Evolutionary conservation across 139 green algal genomes (phyloP).

Genomic region (Asterochloris erici): DNA sequence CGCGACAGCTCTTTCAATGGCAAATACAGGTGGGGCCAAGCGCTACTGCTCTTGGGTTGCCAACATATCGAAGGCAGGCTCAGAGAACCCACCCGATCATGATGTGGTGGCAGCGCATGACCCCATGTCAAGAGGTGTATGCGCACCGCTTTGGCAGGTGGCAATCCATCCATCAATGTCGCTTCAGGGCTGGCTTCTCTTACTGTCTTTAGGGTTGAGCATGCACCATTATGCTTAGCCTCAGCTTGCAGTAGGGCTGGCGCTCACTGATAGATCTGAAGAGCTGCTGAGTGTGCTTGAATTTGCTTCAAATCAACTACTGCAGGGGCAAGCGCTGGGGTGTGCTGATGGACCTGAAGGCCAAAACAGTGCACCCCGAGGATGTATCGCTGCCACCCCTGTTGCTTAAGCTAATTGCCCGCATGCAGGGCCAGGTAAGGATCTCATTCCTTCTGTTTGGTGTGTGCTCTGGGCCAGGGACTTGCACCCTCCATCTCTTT

Average conservation of each 20-base stretch:
- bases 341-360: slow-evolving; percentile 31
- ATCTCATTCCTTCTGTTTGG: too few relatives aligned
- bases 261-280: not conserved
- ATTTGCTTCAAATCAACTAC: not conserved
- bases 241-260: not conserved
- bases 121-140: not conserved
- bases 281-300: not conserved
- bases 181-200: not conserved
- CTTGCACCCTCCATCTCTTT: too few relatives aligned
- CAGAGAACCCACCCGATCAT: not conserved
- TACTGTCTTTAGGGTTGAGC: not conserved
- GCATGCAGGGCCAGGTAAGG: not conserved
- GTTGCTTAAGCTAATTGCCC: not conserved
- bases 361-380: slow-evolving; percentile 22
- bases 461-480: too few relatives aligned
- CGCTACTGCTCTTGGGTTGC: not conserved
- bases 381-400: not conserved
- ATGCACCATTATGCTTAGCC: not conserved
- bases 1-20: slow-evolving; percentile 12
- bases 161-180: not conserved
- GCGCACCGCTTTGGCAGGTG: not conserved
- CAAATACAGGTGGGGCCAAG: not conserved
- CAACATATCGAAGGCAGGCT: not conserved
- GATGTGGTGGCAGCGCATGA: not conserved
- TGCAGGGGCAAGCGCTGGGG: slow-evolving; percentile 42